Conservation (phyloP, 805 yeast species). For the Lipomyces yamanashiensis region DNA sequence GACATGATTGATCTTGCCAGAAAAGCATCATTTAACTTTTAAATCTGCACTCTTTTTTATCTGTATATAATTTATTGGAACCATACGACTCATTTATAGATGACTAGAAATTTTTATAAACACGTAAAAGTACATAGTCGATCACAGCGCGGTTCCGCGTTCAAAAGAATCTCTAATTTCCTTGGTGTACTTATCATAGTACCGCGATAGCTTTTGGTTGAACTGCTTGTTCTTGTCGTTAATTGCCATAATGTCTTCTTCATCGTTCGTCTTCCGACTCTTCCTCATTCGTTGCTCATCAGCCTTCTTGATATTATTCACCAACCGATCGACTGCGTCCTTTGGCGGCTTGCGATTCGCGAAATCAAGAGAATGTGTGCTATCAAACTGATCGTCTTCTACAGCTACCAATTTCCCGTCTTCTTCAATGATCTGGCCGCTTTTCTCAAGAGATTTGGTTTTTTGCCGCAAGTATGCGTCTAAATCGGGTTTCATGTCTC, state of each 20-base stretch:
- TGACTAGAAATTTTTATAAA: not conserved
- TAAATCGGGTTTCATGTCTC: constrained; percentile 47
- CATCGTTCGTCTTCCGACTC: constrained; percentile 44
- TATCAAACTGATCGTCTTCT: constrained; percentile 28
- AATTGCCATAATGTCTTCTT: constrained; percentile 51
- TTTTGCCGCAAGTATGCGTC: constrained; percentile 53
- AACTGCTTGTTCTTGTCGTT: constrained; percentile 76
- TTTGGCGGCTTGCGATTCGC: constrained; percentile 49
- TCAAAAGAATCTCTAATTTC: constrained; percentile 47
- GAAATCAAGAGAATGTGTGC: constrained; percentile 36
- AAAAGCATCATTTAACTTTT: constrained; percentile 7
- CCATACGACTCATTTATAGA: not conserved
- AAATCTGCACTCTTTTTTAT: too few species aligned
- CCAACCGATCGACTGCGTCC: constrained; percentile 44
- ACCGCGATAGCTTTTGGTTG: constrained; percentile 67
- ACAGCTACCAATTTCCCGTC: constrained; percentile 29
- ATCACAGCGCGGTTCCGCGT: constrained; percentile 46
- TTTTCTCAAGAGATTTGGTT: constrained; percentile 37
- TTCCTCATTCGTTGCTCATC: constrained; percentile 48
- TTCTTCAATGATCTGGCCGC: constrained; percentile 40
- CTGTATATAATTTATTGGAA: too few species aligned
- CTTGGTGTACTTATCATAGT: constrained; percentile 53
- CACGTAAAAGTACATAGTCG: not conserved
- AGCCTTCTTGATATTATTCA: constrained; percentile 41
- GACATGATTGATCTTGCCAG: constrained; percentile 21